Conservation (phyloP, 139 green algal genomes). For the Chlamydomonas incerta region DNA sequence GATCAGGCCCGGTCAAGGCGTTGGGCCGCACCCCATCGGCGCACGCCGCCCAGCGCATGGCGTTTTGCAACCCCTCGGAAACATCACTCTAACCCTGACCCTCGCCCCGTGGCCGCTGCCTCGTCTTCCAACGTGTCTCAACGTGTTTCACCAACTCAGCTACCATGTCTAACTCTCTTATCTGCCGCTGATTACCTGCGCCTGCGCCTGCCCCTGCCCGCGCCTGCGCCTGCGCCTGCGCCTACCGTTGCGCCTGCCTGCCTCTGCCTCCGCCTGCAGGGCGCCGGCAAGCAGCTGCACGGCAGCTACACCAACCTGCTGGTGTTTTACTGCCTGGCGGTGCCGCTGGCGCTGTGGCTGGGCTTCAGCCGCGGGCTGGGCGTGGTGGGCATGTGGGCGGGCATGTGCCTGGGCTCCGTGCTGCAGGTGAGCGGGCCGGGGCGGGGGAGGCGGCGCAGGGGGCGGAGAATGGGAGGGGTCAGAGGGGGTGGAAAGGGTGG, state of each 20-base stretch:
- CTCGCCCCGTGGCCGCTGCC: too few relatives aligned
- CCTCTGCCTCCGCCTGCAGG: not conserved
- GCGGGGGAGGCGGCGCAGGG: not conserved
- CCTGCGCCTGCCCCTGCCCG: too few relatives aligned
- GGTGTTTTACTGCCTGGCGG: constrained; percentile 57
- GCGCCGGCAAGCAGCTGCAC: constrained; percentile 59
- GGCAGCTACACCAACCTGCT: constrained; percentile 57
- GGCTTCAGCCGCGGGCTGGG: constrained; percentile 39
- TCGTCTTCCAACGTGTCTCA: too few relatives aligned
- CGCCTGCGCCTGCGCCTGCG: too few relatives aligned
- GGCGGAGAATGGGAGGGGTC: not conserved
- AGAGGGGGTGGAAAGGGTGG: not conserved
- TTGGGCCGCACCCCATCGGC: too few relatives aligned
- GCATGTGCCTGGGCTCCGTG: constrained; percentile 32
- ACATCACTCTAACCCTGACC: too few relatives aligned
- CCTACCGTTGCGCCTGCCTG: not conserved
- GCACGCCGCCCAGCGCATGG: too few relatives aligned
- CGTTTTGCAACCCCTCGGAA: too few relatives aligned
- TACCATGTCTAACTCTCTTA: too few relatives aligned
- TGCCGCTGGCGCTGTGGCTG: constrained; percentile 47
- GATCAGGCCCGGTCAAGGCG: too few relatives aligned
- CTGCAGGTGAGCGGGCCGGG: constrained; percentile 22
- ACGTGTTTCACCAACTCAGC: too few relatives aligned
- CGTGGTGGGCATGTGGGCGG: constrained; percentile 51
- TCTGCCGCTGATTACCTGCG: too few relatives aligned